Evolutionary conservation across 1,139 yeast genomes (phyloP).

Genomic region (Eremothecium cymbalariae): DNA sequence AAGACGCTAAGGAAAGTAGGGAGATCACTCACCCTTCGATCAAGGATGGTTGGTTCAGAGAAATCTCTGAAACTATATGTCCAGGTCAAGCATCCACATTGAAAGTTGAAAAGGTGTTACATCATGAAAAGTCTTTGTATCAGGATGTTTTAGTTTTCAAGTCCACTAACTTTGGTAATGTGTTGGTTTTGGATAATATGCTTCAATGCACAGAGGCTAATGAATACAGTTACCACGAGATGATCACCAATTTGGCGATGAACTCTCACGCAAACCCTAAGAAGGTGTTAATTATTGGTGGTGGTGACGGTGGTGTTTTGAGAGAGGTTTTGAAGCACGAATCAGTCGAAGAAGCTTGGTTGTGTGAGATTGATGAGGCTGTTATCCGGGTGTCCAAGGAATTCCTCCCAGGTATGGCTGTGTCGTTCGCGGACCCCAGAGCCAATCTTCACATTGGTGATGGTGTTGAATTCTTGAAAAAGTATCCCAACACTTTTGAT

Average conservation of each 20-base stretch:
- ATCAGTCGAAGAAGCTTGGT: conserved; percentile 72
- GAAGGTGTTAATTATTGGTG: conserved; percentile 84
- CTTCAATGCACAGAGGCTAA: conserved; percentile 92
- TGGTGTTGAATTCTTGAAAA: conserved; percentile 83
- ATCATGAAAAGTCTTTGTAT: conserved; percentile 72
- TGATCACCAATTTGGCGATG: conserved; percentile 85
- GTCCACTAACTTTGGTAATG: conserved; percentile 84
- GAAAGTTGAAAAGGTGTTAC: conserved; percentile 71
- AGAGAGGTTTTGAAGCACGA: conserved; percentile 87
- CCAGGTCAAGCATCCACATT: conserved; percentile 92
- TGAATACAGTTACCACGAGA: conserved; percentile 90
- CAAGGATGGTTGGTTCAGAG: conserved; percentile 85
- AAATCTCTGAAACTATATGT: conserved; percentile 79
- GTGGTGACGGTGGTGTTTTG: conserved; percentile 95
- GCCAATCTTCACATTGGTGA: conserved; percentile 80
- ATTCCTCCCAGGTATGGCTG: conserved; percentile 77
- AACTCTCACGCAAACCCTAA: conserved; percentile 88
- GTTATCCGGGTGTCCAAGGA: conserved; percentile 76
- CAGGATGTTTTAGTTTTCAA: conserved; percentile 87
- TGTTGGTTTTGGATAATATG: conserved; percentile 80
- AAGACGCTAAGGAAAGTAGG: too few relatives aligned
- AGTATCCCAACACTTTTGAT: conserved; percentile 64
- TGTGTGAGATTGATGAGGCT: conserved; percentile 88
- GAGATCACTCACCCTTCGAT: conserved; percentile 63
- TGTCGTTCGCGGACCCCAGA: conserved; percentile 71